phyloP scores from a whole-genome alignment of 495 filamentous ascomycete genomes.

The Terfezia claveryi region DNA sequence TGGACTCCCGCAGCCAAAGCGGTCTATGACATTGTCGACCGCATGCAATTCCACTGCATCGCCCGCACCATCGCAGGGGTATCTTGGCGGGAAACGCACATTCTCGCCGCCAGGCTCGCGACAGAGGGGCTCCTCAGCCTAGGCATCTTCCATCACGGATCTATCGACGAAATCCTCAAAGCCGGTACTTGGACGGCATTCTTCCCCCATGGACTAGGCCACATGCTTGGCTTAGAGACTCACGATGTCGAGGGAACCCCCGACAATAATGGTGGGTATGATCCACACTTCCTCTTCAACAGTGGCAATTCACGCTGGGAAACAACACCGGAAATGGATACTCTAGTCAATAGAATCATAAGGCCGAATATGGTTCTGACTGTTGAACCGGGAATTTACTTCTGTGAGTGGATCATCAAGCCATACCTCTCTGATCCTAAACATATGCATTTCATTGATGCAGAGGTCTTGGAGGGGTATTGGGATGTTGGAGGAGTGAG shows the following conservation, averaged over 20 bases:
- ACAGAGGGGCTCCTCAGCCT: slow-evolving; percentile 45
- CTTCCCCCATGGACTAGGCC: slow-evolving; percentile 78
- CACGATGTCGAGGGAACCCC: slow-evolving; percentile 49
- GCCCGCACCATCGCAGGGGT: slow-evolving; percentile 39
- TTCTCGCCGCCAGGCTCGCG: slow-evolving; percentile 49
- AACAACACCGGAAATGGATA: not conserved
- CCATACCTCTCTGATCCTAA: slow-evolving; percentile 34
- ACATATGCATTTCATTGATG: slow-evolving; percentile 52
- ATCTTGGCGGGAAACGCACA: slow-evolving; percentile 42
- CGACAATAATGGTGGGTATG: slow-evolving; percentile 15
- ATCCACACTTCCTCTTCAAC: slow-evolving; percentile 18
- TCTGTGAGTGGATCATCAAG: slow-evolving; percentile 38
- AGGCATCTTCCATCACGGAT: slow-evolving; percentile 40
- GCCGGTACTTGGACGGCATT: slow-evolving; percentile 55
- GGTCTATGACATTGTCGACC: slow-evolving; percentile 54
- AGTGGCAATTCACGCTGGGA: not conserved
- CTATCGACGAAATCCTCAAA: slow-evolving; percentile 37
- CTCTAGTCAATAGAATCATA: slow-evolving; percentile 22
- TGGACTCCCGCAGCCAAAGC: slow-evolving; percentile 44
- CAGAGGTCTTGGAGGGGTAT: slow-evolving; percentile 44
- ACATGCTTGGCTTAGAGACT: slow-evolving; percentile 76
- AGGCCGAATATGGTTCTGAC: slow-evolving; percentile 60
- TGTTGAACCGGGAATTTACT: slow-evolving; percentile 74
- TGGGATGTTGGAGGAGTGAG: slow-evolving; percentile 66
- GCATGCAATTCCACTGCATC: slow-evolving; percentile 68